These are phyloP conservation scores for Cyclotella choctawhatcheeana DNA, from an alignment of 108 stramenopile species.

Conservation along the genomic window DNA sequence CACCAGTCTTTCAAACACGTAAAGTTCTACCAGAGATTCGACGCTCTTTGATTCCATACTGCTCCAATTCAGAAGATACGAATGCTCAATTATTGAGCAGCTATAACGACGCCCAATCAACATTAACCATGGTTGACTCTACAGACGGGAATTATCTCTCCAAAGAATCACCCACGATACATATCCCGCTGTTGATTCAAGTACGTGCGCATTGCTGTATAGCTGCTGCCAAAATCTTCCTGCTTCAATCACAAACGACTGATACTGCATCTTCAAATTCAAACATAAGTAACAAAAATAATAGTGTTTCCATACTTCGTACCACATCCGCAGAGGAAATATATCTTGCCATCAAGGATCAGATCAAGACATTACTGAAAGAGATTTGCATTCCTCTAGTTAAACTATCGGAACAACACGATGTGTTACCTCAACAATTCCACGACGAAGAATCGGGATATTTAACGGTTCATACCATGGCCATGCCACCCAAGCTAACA, in stretches of 20 bases:
- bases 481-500: slow-evolving; percentile 36
- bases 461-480: slow-evolving; percentile 58
- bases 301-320: not conserved
- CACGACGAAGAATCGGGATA: slow-evolving; percentile 71
- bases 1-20: slow-evolving; percentile 13
- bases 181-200: slow-evolving; percentile 23
- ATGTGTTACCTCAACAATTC: not conserved
- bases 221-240: slow-evolving; percentile 14
- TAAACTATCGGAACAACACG: slow-evolving; percentile 4
- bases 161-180: slow-evolving; percentile 38
- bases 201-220: slow-evolving; percentile 29
- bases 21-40: slow-evolving; percentile 17
- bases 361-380: slow-evolving; percentile 20
- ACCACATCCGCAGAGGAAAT: slow-evolving; percentile 36
- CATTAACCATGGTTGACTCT: no score
- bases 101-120: not conserved
- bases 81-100: not conserved
- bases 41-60: slow-evolving; percentile 29
- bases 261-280: not conserved
- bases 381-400: not conserved
- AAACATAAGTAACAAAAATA: no score
- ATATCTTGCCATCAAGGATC: slow-evolving; percentile 11
- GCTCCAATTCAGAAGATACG: not conserved
- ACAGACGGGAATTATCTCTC: slow-evolving; percentile 20
- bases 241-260: not conserved